A percentile compares a stretch with the other conserved stretches of the same genome.
Evolutionary conservation across 345 rosid species (phyloP).

Genomic region (Eucalyptus viminalis): DNA sequence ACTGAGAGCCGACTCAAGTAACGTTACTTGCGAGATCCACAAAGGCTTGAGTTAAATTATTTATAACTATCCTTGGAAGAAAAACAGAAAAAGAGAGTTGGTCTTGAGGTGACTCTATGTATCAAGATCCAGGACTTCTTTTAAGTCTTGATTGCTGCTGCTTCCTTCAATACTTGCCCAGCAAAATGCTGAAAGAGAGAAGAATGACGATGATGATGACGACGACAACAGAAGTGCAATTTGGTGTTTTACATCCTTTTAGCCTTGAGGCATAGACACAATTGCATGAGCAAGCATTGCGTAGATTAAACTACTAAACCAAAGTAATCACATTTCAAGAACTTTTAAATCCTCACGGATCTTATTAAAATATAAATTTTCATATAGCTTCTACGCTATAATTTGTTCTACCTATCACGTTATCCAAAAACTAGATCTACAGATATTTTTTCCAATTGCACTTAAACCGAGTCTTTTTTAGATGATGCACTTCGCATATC

Average conservation of each 20-base stretch:
- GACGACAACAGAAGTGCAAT: background rate
- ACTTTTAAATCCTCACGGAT: rapidly evolving
- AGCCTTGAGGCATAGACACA: background rate
- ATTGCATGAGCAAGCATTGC: background rate
- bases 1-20: background rate
- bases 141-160: background rate
- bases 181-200: background rate
- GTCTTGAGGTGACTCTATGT: background rate
- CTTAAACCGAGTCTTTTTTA: background rate
- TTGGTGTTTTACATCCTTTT: background rate
- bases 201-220: background rate
- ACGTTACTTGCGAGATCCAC: background rate
- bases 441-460: background rate
- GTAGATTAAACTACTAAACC: background rate
- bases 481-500: rapidly evolving
- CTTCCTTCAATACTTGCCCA: background rate
- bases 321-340: background rate
- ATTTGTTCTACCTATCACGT: rapidly evolving
- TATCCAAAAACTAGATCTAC: background rate
- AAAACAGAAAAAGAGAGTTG: background rate
- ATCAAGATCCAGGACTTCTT: background rate
- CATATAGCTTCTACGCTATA: background rate
- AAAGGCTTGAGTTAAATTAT: background rate
- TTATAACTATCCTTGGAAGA: background rate
- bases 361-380: background rate